Conservation (phyloP, 345 rosid species). For the Acer yangbiense region DNA sequence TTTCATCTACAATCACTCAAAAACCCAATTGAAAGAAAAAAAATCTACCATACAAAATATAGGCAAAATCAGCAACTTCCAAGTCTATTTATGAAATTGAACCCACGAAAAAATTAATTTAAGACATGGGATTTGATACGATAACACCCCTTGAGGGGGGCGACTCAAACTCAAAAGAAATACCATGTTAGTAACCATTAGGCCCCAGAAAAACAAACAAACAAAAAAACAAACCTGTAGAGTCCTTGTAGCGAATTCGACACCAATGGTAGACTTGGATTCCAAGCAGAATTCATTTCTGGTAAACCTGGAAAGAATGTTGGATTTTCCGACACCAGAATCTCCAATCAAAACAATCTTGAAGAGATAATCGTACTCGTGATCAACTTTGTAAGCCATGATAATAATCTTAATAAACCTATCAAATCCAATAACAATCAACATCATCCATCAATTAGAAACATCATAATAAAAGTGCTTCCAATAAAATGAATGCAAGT, state of each 20-base stretch:
- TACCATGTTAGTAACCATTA: no score
- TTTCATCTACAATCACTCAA: not conserved
- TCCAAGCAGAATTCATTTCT: constrained; percentile 68
- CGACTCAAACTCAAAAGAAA: no score
- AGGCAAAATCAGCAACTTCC: not conserved
- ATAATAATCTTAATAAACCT: constrained; percentile 9
- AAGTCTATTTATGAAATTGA: not conserved
- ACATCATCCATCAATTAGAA: no score
- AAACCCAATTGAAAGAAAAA: not conserved
- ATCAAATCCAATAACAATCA: not conserved
- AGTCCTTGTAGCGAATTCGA: constrained; percentile 73
- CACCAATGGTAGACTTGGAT: constrained; percentile 74
- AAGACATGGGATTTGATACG: no score
- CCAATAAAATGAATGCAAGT: not conserved
- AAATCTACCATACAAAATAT: not conserved
- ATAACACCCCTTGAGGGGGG: no score
- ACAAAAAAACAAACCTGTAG: constrained; percentile 43
- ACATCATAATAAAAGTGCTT: no score
- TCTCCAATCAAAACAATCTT: constrained; percentile 70
- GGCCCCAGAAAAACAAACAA: no score
- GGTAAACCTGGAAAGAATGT: constrained; percentile 68
- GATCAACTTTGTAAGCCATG: constrained; percentile 71
- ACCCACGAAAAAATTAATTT: no score
- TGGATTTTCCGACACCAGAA: constrained; percentile 76
- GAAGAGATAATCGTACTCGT: constrained; percentile 67